These are phyloP conservation scores for Raddia guianensis DNA, from an alignment of 176 grass and related monocot genomes.

Conservation along the genomic window DNA sequence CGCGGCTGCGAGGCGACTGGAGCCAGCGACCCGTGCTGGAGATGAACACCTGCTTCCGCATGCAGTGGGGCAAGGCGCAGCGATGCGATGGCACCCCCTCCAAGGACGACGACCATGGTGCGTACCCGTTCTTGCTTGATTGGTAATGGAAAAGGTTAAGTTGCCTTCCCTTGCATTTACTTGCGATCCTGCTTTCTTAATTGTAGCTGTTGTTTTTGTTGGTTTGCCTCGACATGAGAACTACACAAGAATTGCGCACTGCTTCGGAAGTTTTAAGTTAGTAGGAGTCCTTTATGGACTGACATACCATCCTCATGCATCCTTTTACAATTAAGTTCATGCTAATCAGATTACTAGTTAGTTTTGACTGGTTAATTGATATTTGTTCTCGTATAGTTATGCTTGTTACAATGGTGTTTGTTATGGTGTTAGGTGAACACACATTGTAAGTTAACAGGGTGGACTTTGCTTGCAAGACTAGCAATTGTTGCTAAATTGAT, in stretches of 20 bases:
- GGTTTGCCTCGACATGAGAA: neutral
- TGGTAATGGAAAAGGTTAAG: neutral
- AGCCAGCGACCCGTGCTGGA: constrained; percentile 74
- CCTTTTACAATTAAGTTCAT: neutral
- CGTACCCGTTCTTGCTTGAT: neutral
- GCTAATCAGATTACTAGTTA: neutral
- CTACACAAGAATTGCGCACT: neutral
- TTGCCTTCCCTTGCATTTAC: constrained; percentile 11
- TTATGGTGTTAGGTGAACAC: neutral
- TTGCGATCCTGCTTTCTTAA: neutral
- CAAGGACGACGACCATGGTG: constrained; percentile 65
- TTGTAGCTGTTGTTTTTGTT: neutral
- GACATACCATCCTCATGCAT: neutral
- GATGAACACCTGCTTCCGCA: constrained; percentile 88
- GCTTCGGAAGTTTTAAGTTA: neutral
- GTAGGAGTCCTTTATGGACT: neutral
- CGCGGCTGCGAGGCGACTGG: constrained; percentile 82
- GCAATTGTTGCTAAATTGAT: neutral
- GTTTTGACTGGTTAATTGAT: neutral
- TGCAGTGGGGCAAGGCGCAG: constrained; percentile 91
- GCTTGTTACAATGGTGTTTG: neutral
- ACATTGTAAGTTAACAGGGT: neutral
- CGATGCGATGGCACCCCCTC: constrained; percentile 68
- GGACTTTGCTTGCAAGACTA: neutral
- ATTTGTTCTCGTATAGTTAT: neutral